Percentiles rank a stretch among this genome's conserved stretches.
Conservation (phyloP, 2,329 filamentous ascomycete species). For the Talaromyces rugulosus region DNA sequence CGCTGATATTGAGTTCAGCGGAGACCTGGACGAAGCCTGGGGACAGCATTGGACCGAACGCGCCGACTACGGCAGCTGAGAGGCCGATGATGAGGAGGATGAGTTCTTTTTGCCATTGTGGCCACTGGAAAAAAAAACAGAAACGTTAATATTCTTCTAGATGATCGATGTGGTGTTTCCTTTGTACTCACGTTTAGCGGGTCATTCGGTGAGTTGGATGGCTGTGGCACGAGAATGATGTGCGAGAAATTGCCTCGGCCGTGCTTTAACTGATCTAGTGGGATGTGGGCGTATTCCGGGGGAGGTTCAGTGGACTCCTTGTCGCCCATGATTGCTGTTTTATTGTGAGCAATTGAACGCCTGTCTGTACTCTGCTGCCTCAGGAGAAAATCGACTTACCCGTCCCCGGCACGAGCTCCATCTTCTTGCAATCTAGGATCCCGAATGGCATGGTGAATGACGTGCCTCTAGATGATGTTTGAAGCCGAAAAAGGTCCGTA, state of each 20-base stretch:
- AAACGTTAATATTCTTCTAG: not conserved
- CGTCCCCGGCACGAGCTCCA: conserved; percentile 12
- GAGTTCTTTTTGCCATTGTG: conserved; percentile 11
- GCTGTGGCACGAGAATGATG: conserved; percentile 11
- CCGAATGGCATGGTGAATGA: conserved; percentile 10
- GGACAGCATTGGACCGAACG: conserved; percentile 11
- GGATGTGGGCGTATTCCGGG: conserved; percentile 6
- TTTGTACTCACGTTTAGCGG: conserved; percentile 6
- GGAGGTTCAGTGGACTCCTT: conserved; percentile 3
- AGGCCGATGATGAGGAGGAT: conserved; percentile 12
- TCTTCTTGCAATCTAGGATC: conserved; percentile 10
- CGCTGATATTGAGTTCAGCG: conserved; percentile 4
- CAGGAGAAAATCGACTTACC: not conserved
- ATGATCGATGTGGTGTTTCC: not conserved
- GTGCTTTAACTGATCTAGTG: conserved; percentile 5
- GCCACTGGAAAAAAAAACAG: conserved; percentile 1
- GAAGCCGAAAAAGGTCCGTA: not conserved
- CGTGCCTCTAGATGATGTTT: not conserved
- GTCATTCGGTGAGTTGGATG: conserved; percentile 6
- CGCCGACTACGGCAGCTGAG: conserved; percentile 8
- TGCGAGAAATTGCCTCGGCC: conserved; percentile 5
- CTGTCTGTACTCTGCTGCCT: not conserved
- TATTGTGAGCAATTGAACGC: not conserved
- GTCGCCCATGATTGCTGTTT: not conserved
- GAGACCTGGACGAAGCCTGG: conserved; percentile 9